A percentile compares a stretch with the other conserved stretches of the same genome.
Evolutionary conservation across 2,329 filamentous ascomycete species (phyloP).

Genomic region (Arachnopeziza araneosa): DNA sequence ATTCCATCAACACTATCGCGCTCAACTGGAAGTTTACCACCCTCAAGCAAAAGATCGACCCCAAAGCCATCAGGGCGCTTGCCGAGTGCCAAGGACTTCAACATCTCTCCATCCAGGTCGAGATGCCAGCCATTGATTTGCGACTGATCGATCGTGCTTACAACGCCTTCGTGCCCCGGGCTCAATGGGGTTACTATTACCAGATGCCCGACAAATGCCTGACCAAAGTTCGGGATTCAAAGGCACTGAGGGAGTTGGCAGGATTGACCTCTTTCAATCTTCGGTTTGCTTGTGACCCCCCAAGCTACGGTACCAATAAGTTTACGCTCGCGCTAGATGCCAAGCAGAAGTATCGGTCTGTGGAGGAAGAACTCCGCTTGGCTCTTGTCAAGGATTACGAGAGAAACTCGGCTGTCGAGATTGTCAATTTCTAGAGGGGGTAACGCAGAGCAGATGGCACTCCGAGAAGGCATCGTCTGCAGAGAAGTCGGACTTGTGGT

Average conservation of each 20-base stretch:
- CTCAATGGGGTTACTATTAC: neutral
- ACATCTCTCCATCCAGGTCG: neutral
- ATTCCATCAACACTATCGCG: neutral
- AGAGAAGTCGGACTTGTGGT: too few relatives aligned
- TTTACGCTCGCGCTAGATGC: neutral
- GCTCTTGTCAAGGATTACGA: neutral
- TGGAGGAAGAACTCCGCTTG: neutral
- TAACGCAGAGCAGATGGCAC: neutral
- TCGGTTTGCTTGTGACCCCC: neutral
- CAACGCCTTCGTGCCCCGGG: neutral
- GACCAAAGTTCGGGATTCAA: neutral
- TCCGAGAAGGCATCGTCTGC: neutral
- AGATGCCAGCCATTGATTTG: too few relatives aligned
- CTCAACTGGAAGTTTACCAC: neutral
- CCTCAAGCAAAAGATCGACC: neutral
- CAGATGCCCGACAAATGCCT: neutral
- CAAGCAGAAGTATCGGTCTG: neutral
- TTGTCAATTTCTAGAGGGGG: neutral
- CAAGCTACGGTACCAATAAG: neutral
- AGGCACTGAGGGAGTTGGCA: neutral
- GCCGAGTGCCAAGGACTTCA: neutral
- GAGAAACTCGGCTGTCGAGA: neutral
- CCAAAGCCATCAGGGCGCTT: neutral
- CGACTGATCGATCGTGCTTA: neutral
- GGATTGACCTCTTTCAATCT: neutral